These are phyloP conservation scores for Antrodiella citrinella DNA, from an alignment of 768 basidiomycete genomes.

Conservation along the genomic window DNA sequence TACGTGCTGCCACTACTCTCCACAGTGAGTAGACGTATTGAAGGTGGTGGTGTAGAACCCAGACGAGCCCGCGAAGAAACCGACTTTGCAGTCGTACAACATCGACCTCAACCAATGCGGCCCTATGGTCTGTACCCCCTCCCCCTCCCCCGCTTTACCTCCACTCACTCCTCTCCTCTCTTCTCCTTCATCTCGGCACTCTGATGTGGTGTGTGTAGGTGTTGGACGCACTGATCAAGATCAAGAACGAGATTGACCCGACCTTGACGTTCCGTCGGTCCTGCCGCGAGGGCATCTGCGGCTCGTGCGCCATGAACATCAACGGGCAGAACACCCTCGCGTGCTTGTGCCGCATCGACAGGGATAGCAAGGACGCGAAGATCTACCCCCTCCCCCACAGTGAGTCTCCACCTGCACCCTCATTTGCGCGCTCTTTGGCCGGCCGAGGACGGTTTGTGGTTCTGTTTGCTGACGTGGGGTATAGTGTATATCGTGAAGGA, in stretches of 20 bases:
- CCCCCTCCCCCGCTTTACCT: conserved; percentile 1
- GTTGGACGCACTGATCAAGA: conserved; percentile 93
- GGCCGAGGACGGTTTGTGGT: neutral
- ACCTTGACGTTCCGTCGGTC: conserved; percentile 94
- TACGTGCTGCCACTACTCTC: conserved; percentile 29
- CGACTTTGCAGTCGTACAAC: conserved; percentile 81
- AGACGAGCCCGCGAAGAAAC: conserved; percentile 88
- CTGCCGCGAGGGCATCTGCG: conserved; percentile 94
- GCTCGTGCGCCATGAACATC: conserved; percentile 99
- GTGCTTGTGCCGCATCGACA: conserved; percentile 92
- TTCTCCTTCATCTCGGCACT: neutral
- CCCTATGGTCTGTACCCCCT: conserved; percentile 63
- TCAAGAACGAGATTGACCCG: conserved; percentile 97
- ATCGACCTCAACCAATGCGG: conserved; percentile 93
- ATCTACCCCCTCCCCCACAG: conserved; percentile 98
- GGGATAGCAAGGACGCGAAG: conserved; percentile 71
- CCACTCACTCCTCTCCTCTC: neutral
- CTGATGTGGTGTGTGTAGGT: conserved; percentile 32
- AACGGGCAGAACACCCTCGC: conserved; percentile 97
- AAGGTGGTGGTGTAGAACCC: conserved; percentile 56
- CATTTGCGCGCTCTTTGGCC: neutral
- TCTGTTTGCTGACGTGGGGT: neutral
- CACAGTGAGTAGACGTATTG: conserved; percentile 2
- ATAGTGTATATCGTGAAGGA: conserved; percentile 99
- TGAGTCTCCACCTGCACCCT: conserved; percentile 31